Percentiles rank a stretch among this genome's conserved stretches.
Evolutionary conservation across 768 basidiomycete species (phyloP).

Genomic region (Macrolepiota fuliginosa): DNA sequence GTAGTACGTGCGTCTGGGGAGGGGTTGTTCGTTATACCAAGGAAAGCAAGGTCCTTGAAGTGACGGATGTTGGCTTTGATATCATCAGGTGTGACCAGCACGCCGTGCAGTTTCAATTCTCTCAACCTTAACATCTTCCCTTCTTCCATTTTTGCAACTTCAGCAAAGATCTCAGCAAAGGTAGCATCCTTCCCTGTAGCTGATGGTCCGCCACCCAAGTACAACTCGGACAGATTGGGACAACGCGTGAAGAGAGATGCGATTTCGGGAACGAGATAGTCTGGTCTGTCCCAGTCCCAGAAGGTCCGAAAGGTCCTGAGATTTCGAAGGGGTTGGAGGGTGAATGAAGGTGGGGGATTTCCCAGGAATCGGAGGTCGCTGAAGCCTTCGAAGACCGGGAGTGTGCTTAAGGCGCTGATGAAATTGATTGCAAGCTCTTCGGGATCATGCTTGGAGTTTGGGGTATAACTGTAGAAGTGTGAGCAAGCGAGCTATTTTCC

Average conservation of each 20-base stretch:
- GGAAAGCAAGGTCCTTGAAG: background rate
- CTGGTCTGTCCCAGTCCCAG: background rate
- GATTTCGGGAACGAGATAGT: background rate
- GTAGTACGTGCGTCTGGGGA: background rate
- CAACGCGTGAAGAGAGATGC: conserved; percentile 1
- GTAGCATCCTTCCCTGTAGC: background rate
- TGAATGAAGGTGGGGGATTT: background rate
- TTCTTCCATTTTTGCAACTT: background rate
- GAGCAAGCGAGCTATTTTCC: background rate
- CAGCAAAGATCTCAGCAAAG: background rate
- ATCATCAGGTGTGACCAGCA: background rate
- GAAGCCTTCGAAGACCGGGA: background rate
- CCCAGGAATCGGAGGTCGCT: background rate
- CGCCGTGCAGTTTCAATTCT: background rate
- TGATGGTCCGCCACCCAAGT: background rate
- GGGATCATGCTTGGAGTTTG: background rate
- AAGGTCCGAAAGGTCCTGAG: background rate
- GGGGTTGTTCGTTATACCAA: background rate
- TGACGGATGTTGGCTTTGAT: background rate
- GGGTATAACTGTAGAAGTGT: background rate
- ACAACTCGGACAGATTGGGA: background rate
- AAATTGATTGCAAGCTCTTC: background rate
- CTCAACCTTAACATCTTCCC: background rate
- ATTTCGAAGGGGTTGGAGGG: conserved; percentile 1
- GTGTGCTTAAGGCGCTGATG: background rate